Evolutionary conservation across 2,329 filamentous ascomycete species (phyloP), one percentile per base, ranked within the genome.

Genomic region (Sclerotinia glacialis): DNA sequence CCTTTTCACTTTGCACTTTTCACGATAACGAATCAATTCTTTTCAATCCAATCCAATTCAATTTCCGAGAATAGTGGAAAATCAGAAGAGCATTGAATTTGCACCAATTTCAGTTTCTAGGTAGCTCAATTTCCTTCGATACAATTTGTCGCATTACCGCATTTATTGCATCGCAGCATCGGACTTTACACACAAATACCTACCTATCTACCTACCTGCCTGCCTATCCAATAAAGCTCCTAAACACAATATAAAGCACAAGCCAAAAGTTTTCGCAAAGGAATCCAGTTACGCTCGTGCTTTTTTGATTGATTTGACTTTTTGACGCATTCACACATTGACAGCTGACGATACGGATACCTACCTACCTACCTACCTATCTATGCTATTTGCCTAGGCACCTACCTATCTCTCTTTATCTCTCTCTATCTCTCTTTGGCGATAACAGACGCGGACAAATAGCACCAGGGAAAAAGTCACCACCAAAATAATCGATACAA

Each of bases 241-340:
- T 16, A 40, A 50, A 42, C 46, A 37, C 49, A 42, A 44, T 42
- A 59, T 47, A 47, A 47, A 40, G 34, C 60, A 61, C 42, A 42
- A 37, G 58, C 44, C 31, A 54, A 61, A 61, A 50, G 23, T 31
- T 37, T 61, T 61, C 58, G 58, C 58, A 61, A 49, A 26, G 14
- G 44, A 37, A 34, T 53, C 60, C 46, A 54, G 23, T 55, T 31
- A 44, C 49, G 37, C 61, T 54, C 60, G 60, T 54, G 49, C 23
- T 7, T 61, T 61, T n/a, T n/a, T n/a, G n/a, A n/a, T n/a, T n/a
- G n/a, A n/a, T n/a, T n/a, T n/a, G n/a, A n/a, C n/a, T 26, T n/a
- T 40, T 26, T 23, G 5, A 14, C 37, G 14, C 52, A 31, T 31
- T 34, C 31, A 14, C n/a, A 14, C 6, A 34, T 54, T 54, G 28